Evolutionary conservation across 495 filamentous ascomycete species (phyloP).

Genomic region (Hyaloscypha variabilis): DNA sequence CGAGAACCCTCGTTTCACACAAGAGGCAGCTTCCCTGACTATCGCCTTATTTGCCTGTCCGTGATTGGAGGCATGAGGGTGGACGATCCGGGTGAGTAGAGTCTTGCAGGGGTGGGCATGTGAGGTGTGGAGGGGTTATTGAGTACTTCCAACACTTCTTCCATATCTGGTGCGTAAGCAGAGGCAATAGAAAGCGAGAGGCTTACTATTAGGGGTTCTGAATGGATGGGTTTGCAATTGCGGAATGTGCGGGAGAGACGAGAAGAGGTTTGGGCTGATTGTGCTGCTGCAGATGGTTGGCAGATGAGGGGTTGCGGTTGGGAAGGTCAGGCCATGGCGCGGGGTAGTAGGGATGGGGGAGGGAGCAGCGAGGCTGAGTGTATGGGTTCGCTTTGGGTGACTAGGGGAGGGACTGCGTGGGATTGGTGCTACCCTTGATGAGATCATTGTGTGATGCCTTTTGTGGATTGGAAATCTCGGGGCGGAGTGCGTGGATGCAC

Average conservation of each 20-base stretch:
- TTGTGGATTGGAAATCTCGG: slow-evolving; percentile 8
- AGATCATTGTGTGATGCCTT: slow-evolving; percentile 13
- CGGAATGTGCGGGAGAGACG: not conserved
- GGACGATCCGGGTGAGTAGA: not conserved
- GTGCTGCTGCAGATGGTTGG: not conserved
- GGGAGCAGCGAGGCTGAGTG: not conserved
- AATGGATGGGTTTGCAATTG: not conserved
- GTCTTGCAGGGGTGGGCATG: not conserved
- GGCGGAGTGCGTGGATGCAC: not conserved
- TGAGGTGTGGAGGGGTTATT: not conserved
- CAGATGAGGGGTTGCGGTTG: not conserved
- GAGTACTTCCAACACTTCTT: too few relatives aligned
- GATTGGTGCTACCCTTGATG: not conserved
- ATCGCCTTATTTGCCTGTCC: not conserved
- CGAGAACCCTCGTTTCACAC: not conserved
- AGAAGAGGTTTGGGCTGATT: not conserved
- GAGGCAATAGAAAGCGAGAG: not conserved
- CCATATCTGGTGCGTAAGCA: too few relatives aligned
- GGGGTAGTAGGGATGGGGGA: not conserved
- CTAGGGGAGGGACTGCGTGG: not conserved
- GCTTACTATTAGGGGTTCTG: not conserved
- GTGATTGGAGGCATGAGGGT: not conserved
- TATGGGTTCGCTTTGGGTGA: not conserved
- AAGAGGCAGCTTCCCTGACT: not conserved
- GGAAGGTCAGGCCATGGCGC: not conserved